Conservation (phyloP, 176 grass and related monocot species). For the Puya raimondii region DNA sequence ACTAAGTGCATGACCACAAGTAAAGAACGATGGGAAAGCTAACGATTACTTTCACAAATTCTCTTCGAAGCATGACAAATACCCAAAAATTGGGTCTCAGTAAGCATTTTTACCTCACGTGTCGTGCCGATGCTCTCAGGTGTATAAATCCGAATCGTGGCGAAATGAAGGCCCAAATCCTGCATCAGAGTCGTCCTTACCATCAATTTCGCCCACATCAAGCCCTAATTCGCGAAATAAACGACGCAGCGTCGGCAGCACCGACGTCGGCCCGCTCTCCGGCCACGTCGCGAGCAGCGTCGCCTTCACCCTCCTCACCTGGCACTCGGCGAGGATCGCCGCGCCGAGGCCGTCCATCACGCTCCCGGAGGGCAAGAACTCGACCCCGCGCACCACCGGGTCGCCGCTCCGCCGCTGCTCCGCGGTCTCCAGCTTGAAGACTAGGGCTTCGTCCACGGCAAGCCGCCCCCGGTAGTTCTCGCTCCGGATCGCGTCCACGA, state of each 20-base stretch:
- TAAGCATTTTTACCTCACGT: too few relatives aligned
- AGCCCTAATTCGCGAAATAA: conserved; percentile 47
- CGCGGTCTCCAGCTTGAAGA: conserved; percentile 83
- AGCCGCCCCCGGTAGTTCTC: conserved; percentile 52
- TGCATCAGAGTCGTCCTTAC: conserved; percentile 1
- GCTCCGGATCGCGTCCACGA: conserved; percentile 58
- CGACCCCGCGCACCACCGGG: conserved; percentile 30
- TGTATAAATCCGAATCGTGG: conserved; percentile 50
- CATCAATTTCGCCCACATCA: conserved; percentile 21
- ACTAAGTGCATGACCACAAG: too few relatives aligned
- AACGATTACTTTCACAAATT: too few relatives aligned
- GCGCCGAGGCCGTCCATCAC: conserved; percentile 79
- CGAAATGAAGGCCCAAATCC: conserved; percentile 24
- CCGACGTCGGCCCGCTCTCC: conserved; percentile 27
- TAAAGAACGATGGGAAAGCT: too few relatives aligned
- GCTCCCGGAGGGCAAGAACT: conserved; percentile 55
- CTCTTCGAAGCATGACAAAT: not conserved
- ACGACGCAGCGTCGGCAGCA: conserved; percentile 28
- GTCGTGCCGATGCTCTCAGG: conserved; percentile 18
- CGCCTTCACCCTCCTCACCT: conserved; percentile 61
- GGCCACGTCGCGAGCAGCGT: conserved; percentile 81
- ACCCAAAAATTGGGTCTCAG: not conserved
- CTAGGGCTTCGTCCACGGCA: conserved; percentile 52
- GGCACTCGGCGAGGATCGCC: conserved; percentile 59
- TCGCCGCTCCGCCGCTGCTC: conserved; percentile 30